Evolutionary conservation across 2,329 filamentous ascomycete genomes (phyloP).

Genomic region (Apiospora kogelbergensis): DNA sequence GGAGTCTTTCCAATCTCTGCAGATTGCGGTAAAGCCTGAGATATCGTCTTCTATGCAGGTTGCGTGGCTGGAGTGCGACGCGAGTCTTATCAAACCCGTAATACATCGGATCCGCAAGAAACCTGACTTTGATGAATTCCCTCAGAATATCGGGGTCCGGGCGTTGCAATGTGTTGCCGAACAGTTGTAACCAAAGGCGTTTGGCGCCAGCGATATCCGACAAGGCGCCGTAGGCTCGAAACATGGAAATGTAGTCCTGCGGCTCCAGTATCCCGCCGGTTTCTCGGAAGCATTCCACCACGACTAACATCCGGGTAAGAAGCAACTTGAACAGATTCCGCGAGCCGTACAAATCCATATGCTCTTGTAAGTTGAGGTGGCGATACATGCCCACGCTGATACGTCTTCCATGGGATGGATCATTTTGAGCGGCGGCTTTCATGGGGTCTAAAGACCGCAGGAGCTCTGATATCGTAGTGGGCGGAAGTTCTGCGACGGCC

Average conservation of each 20-base stretch:
- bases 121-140: slow-evolving; percentile 50
- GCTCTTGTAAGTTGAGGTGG: slow-evolving; percentile 35
- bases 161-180: slow-evolving; percentile 19
- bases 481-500: slow-evolving; percentile 43
- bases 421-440: slow-evolving; percentile 46
- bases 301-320: slow-evolving; percentile 33
- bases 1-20: slow-evolving; percentile 24
- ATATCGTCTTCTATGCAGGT: slow-evolving; percentile 31
- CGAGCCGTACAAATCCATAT: slow-evolving; percentile 45
- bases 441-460: slow-evolving; percentile 62
- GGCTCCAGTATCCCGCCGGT: slow-evolving; percentile 29
- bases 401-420: slow-evolving; percentile 42
- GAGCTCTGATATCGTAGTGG: slow-evolving; percentile 61
- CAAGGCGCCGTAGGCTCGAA: slow-evolving; percentile 49
- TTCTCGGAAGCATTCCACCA: slow-evolving; percentile 34
- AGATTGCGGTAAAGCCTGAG: slow-evolving; percentile 6
- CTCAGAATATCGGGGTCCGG: slow-evolving; percentile 29
- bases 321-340: slow-evolving; percentile 41
- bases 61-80: slow-evolving; percentile 40
- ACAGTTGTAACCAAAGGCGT: slow-evolving; percentile 36
- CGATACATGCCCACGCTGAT: slow-evolving; percentile 41
- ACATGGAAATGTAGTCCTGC: slow-evolving; percentile 44
- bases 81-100: slow-evolving; percentile 44
- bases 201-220: slow-evolving; percentile 36
- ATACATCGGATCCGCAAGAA: slow-evolving; percentile 46